A percentile compares a stretch with the other conserved stretches of the same genome.
These are phyloP conservation scores for Aaosphaeria arxii DNA, from an alignment of 2,329 filamentous ascomycete genomes.

Conservation along the genomic window DNA sequence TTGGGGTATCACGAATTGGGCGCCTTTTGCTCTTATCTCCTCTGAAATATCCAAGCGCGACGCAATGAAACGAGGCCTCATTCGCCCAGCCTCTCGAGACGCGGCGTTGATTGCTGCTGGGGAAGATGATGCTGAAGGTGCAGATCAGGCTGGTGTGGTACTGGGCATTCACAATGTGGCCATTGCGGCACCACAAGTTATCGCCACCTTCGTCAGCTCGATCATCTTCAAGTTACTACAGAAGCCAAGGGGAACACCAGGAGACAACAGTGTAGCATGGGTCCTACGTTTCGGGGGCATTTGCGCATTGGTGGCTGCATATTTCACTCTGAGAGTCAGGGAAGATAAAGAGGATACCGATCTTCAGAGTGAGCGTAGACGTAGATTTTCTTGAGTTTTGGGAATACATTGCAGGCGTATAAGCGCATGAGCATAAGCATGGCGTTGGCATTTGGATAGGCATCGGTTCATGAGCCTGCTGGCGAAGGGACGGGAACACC, in stretches of 20 bases:
- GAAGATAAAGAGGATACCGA: slow-evolving; percentile 51
- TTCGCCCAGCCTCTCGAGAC: slow-evolving; percentile 37
- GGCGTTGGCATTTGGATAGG: no score
- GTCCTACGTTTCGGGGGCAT: slow-evolving; percentile 81
- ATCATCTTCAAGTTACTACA: slow-evolving; percentile 82
- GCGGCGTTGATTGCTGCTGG: slow-evolving; percentile 39
- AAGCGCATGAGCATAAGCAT: no score
- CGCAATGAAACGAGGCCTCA: slow-evolving; percentile 56
- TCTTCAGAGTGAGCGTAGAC: background rate
- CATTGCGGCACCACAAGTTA: slow-evolving; percentile 85
- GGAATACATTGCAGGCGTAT: no score
- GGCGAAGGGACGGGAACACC: no score
- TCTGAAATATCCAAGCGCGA: slow-evolving; percentile 86
- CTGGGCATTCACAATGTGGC: slow-evolving; percentile 95
- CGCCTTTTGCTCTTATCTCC: slow-evolving; percentile 91
- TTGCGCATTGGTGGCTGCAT: slow-evolving; percentile 74
- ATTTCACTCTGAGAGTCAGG: slow-evolving; percentile 64
- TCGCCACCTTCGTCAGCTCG: slow-evolving; percentile 81
- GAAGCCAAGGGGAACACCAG: slow-evolving; percentile 79
- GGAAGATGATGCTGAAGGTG: slow-evolving; percentile 54
- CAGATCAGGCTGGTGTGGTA: slow-evolving; percentile 83
- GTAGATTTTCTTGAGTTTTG: background rate
- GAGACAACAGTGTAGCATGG: slow-evolving; percentile 83
- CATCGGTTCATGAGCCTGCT: no score
- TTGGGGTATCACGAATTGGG: slow-evolving; percentile 92